Evolutionary conservation across 2,329 filamentous ascomycete genomes (phyloP), one percentile per base, ranked within the genome.

Genomic region (Stachybotrys chlorohalonatus): DNA sequence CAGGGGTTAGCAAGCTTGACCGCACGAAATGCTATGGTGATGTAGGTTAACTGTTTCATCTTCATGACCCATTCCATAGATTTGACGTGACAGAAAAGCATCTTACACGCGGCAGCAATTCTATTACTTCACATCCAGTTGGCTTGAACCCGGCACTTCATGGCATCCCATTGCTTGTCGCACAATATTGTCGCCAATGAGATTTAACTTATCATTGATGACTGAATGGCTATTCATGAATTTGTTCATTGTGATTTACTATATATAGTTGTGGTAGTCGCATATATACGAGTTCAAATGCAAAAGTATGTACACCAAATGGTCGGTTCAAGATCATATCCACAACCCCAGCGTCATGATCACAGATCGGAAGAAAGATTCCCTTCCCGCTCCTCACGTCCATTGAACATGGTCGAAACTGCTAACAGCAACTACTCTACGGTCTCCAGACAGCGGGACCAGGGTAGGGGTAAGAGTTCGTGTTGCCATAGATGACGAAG

Each of bases 401-500:
- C 11, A 3, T n/a, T 11, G 11, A 46, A n/a, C 42, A 46, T 46
- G 11, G 11, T n/a, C 5, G 42, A 46, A 11, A 46, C 24, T 24
- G 24, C 4, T 46, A n/a, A 46, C 11, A 46, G 11, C 42, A 46
- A 46, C 47, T 9, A 24, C 11, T 36, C 32, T 30, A n/a, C 32
- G 15, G 32, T 31, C 32, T 51, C 53, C 53, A 55, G 36, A 56
- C 55, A 24, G 30, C 48, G 9, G 55, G 55, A 13, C 55, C 55
- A 16, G 55, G 55, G 52, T 56, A 53, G 5, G 68, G 62, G 47
- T 60, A 56, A 32, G 67, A 66, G 16, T 52, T 13, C 8, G 48
- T 55, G 54, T 52, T 60, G 55, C 65, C 64, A 56, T 72, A 70
- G 55, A 72, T 72, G 58, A 56, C 63, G 51, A 71, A 36, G 3